Conservation (phyloP, 148 eudicot species). For the Amaranthus cruentus region DNA sequence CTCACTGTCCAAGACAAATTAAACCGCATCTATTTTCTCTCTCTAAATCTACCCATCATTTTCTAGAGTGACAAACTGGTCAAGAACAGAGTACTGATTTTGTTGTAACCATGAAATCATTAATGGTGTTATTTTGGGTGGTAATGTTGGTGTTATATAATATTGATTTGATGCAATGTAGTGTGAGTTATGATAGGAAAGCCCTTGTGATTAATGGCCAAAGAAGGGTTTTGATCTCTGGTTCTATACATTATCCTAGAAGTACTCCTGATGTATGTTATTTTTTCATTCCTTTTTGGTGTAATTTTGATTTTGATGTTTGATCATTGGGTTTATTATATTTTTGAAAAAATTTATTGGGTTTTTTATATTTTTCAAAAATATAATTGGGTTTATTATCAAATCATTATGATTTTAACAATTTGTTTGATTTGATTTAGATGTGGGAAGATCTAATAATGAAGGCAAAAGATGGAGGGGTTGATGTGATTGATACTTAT, state of each 20-base stretch:
- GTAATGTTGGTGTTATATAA: constrained; percentile 11
- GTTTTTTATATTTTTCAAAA: too few relatives aligned
- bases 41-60: constrained; percentile 3
- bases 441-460: constrained; percentile 94
- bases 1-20: constrained; percentile 10
- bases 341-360: too few relatives aligned
- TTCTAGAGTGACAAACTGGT: neutral
- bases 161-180: constrained; percentile 28
- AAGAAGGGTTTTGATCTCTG: constrained; percentile 71
- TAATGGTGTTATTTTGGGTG: constrained; percentile 4
- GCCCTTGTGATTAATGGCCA: constrained; percentile 69
- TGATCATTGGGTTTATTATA: neutral
- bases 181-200: constrained; percentile 62
- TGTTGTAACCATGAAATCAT: constrained; percentile 14
- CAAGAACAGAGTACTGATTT: neutral
- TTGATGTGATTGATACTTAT: constrained; percentile 82
- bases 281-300: neutral
- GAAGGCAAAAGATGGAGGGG: constrained; percentile 84
- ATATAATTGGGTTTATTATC: neutral
- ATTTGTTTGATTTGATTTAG: constrained; percentile 24
- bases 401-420: neutral
- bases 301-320: neutral
- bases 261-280: constrained; percentile 77
- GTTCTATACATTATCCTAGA: constrained; percentile 89
- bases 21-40: constrained; percentile 11